These are phyloP conservation scores for Phytopythium montanum DNA, from an alignment of 352 stramenopile genomes.

Conservation along the genomic window DNA sequence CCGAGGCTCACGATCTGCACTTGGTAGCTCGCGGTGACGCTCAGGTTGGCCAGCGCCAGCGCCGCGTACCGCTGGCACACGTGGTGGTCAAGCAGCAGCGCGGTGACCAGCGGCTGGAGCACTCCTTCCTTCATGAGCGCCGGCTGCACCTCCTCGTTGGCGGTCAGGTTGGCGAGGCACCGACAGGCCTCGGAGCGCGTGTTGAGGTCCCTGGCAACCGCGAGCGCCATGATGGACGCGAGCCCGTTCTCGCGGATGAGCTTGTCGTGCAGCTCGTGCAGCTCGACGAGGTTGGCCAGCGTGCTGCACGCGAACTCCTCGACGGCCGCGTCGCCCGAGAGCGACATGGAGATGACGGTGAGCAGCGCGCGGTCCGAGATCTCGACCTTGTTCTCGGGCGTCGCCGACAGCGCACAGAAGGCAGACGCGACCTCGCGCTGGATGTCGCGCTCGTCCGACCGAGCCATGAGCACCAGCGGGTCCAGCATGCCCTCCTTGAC, in stretches of 20 bases:
- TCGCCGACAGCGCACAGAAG: constrained; percentile 93
- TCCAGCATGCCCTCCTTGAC: constrained; percentile 95
- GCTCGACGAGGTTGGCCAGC: constrained; percentile 94
- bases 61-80: constrained; percentile 94
- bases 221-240: constrained; percentile 90
- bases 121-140: constrained; percentile 91
- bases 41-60: constrained; percentile 93
- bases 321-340: constrained; percentile 88
- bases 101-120: constrained; percentile 88
- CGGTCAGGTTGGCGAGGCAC: constrained; percentile 93
- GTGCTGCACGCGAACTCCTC: constrained; percentile 94
- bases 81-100: constrained; percentile 85
- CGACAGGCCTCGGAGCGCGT: constrained; percentile 91
- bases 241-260: constrained; percentile 93
- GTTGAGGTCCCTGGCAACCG: constrained; percentile 86
- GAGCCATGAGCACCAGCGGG: constrained; percentile 94
- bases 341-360: constrained; percentile 93
- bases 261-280: constrained; percentile 93
- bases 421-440: constrained; percentile 91
- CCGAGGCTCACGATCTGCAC: constrained; percentile 94
- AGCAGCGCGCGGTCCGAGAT: constrained; percentile 93
- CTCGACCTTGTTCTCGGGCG: constrained; percentile 96
- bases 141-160: constrained; percentile 92
- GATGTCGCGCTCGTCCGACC: constrained; percentile 90
- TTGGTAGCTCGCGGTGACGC: constrained; percentile 91